Conservation (phyloP, 1,284 basidiomycete genomes). For the Porodaedalea pini region DNA sequence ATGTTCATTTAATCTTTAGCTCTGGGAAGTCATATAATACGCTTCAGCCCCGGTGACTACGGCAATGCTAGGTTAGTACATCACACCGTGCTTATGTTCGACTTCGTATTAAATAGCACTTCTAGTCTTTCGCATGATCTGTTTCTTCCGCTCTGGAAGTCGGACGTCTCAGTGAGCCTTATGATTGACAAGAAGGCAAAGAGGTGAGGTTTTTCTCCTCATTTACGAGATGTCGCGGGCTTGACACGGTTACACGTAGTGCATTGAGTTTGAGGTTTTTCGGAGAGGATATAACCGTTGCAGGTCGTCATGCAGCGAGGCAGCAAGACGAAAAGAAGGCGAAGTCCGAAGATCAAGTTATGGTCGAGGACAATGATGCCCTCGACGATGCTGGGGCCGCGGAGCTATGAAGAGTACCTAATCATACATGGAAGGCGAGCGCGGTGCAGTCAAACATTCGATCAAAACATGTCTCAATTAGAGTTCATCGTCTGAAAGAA, state of each 20-base stretch:
- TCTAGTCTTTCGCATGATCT: slow-evolving; percentile 71
- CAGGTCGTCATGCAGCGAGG: slow-evolving; percentile 37
- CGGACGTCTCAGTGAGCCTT: slow-evolving; percentile 76
- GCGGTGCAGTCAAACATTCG: too few species aligned
- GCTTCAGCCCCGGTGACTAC: slow-evolving; percentile 55
- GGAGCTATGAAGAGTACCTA: too few species aligned
- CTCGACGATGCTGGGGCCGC: slow-evolving; percentile 11
- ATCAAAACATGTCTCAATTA: too few species aligned
- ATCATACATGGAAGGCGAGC: too few species aligned
- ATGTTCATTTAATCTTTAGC: slow-evolving; percentile 37
- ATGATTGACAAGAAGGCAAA: slow-evolving; percentile 96
- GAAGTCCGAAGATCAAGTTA: slow-evolving; percentile 5
- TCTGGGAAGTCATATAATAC: slow-evolving; percentile 70
- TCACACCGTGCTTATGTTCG: slow-evolving; percentile 1
- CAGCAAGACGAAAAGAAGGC: slow-evolving; percentile 28
- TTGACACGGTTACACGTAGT: slow-evolving; percentile 32
- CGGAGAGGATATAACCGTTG: slow-evolving; percentile 65
- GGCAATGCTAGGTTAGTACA: slow-evolving; percentile 48
- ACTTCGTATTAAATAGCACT: background rate
- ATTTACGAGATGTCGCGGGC: background rate
- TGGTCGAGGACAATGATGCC: slow-evolving; percentile 6
- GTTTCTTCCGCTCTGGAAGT: slow-evolving; percentile 88
- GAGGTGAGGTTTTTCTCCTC: slow-evolving; percentile 47
- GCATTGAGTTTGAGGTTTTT: slow-evolving; percentile 80
- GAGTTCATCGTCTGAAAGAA: background rate